Evolutionary conservation across 169 alveolate species (phyloP).

Genomic region (Plasmodium berghei): DNA sequence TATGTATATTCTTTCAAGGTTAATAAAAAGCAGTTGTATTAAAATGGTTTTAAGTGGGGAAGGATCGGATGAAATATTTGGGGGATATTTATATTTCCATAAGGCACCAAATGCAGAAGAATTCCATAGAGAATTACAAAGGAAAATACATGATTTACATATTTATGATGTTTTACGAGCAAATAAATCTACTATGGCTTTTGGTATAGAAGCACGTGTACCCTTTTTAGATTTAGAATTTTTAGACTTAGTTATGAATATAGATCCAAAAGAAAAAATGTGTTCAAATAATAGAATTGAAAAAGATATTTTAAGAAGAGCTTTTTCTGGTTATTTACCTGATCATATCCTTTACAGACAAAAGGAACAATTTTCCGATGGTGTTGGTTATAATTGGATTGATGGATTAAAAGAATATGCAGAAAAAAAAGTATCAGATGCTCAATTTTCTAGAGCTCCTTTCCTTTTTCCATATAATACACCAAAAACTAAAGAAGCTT

Average conservation of each 20-base stretch:
- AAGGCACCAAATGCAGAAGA: conserved; percentile 88
- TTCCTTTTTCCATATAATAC: conserved; percentile 79
- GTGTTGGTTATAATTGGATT: conserved; percentile 86
- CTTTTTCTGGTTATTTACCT: conserved; percentile 89
- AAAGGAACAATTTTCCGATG: conserved; percentile 90
- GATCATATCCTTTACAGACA: conserved; percentile 89
- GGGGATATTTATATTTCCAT: conserved; percentile 91
- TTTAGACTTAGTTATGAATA: conserved; percentile 40
- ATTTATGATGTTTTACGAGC: conserved; percentile 89
- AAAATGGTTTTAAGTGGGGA: conserved; percentile 91
- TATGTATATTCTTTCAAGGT: conserved; percentile 88
- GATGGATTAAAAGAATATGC: conserved; percentile 81
- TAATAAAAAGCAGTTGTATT: conserved; percentile 83
- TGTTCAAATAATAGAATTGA: conserved; percentile 76
- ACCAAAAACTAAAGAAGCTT: conserved; percentile 83
- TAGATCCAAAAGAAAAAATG: conserved; percentile 74
- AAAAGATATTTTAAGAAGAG: conserved; percentile 88
- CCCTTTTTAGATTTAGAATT: conserved; percentile 88
- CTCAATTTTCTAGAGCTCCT: conserved; percentile 45
- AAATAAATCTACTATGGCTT: conserved; percentile 89
- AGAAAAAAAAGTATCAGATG: conserved; percentile 79
- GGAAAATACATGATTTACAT: conserved; percentile 86
- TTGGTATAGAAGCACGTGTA: conserved; percentile 92
- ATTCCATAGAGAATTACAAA: conserved; percentile 86
- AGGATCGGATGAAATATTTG: conserved; percentile 92